Conservation (phyloP, 108 stramenopile genomes). For the Chaetoceros muelleri region DNA sequence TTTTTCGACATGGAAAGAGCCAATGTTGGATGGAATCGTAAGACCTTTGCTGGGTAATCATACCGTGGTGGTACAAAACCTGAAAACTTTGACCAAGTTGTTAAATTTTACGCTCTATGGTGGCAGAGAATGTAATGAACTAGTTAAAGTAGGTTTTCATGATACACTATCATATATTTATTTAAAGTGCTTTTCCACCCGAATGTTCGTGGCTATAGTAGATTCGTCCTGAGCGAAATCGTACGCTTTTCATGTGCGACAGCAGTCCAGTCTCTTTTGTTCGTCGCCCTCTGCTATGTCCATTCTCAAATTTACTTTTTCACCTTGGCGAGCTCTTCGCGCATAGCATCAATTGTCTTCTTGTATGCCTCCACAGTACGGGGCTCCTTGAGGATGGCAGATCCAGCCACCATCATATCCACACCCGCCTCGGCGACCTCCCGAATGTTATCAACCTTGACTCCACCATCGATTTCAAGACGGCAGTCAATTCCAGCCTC, state of each 20-base stretch:
- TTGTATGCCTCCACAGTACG: constrained; percentile 93
- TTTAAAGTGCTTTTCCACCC: no score
- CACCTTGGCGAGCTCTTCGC: constrained; percentile 78
- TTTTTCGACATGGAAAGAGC: constrained; percentile 75
- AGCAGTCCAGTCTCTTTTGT: no score
- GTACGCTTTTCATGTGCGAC: no score
- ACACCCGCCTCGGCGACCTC: constrained; percentile 96
- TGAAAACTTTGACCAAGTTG: no score
- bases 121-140: no score
- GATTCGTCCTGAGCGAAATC: no score
- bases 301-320: constrained; percentile 15
- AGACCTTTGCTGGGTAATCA: constrained; percentile 73
- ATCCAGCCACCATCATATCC: constrained; percentile 98
- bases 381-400: constrained; percentile 93
- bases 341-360: constrained; percentile 92
- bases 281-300: not conserved
- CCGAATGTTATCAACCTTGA: constrained; percentile 89
- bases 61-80: no score
- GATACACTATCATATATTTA: no score
- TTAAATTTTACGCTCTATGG: no score
- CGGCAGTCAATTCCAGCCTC: constrained; percentile 93
- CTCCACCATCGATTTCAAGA: constrained; percentile 93
- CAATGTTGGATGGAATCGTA: constrained; percentile 68
- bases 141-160: no score
- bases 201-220: no score